Conservation (phyloP, 2,329 filamentous ascomycete species). For the Fusarium tuaranense region DNA sequence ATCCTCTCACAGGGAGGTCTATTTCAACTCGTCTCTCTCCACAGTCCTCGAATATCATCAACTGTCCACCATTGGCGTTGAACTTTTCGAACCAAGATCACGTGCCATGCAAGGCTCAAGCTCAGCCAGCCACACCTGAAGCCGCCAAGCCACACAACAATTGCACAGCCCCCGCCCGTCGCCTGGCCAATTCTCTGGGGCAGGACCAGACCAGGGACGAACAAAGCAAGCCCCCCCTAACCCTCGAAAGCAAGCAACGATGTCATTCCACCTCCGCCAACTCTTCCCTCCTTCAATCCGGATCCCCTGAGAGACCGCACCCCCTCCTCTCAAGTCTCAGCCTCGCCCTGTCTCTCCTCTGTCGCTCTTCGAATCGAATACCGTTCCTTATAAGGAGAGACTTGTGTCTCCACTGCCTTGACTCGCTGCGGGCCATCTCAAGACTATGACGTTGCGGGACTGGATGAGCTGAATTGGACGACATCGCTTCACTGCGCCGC, state of each 20-base stretch:
- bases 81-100: slow-evolving; percentile 45
- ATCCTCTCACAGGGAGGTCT: slow-evolving; percentile 33
- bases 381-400: slow-evolving; percentile 24
- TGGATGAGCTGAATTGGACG: slow-evolving; percentile 40
- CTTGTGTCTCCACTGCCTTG: slow-evolving; percentile 21
- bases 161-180: slow-evolving; percentile 44
- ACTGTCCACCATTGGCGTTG: slow-evolving; percentile 27
- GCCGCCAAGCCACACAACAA: slow-evolving; percentile 23
- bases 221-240: slow-evolving; percentile 40
- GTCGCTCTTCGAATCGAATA: slow-evolving; percentile 7
- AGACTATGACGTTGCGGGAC: slow-evolving; percentile 44
- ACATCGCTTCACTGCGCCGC: slow-evolving; percentile 21
- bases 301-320: slow-evolving; percentile 29
- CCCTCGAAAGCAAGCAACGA: slow-evolving; percentile 35
- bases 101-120: slow-evolving; percentile 35
- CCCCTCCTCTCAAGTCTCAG: slow-evolving; percentile 25
- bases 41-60: slow-evolving; percentile 34
- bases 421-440: slow-evolving; percentile 16
- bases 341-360: slow-evolving; percentile 24
- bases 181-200: slow-evolving; percentile 46
- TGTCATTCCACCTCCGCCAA: slow-evolving; percentile 44
- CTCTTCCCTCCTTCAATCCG: slow-evolving; percentile 42
- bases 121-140: not conserved
- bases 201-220: slow-evolving; percentile 30
- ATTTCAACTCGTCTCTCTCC: slow-evolving; percentile 38